Base-by-base conservation (phyloP, 2,329 filamentous ascomycete genomes). In the Celoporthe dispersa region DNA sequence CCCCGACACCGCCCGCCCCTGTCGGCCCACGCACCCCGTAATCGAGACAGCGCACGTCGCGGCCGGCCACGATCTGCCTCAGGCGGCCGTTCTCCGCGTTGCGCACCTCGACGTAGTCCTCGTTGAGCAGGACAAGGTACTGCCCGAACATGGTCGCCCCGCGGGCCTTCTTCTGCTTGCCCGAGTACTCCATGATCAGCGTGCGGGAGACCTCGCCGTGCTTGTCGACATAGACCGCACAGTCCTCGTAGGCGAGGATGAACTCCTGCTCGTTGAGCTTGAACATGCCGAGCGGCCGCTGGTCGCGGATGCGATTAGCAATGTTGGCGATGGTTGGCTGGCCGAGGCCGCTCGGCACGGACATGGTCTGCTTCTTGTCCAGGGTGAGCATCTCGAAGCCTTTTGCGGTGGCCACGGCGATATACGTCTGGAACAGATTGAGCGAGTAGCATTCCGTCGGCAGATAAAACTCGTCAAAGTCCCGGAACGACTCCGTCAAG, bases 101-200 rank as follows among this genome's bases (percentile, higher is more conserved):
- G 68, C 96, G 89, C 67, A 99, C 94, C 82, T 99, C 96, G 63
- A 99, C 94, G 75, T 98, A 99, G 80, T 98, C 95, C 31, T 93
- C 91, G 79, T 98, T 96, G 82, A 98, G 97, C 5, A 99, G 88
- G 9, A 99, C 85, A 5, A 99, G 87, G 79, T 97, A 98, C 70
- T 94, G 92, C 1, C 94, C 94, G 75, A 94, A 97, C 82, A 98
- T 91, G 72, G 94, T 96, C 1, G 94, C 94, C 16, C 90, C 89
- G 72, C 91, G 91, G 1, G 96, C 96, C 79, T 88, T 88, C 80
- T 88, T 89, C 78, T 88, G 87, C 76, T 92, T 95, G 74, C 96
- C 96, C n/a, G 97, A 96, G 79, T 98, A 99, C 78, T 98, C 94
- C 94, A 99, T 97, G 77, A 98, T 94, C 70, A 98, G 93, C 37